These are phyloP conservation scores for Lactifluus echinatus DNA, from an alignment of 768 basidiomycete species.

Conservation along the genomic window DNA sequence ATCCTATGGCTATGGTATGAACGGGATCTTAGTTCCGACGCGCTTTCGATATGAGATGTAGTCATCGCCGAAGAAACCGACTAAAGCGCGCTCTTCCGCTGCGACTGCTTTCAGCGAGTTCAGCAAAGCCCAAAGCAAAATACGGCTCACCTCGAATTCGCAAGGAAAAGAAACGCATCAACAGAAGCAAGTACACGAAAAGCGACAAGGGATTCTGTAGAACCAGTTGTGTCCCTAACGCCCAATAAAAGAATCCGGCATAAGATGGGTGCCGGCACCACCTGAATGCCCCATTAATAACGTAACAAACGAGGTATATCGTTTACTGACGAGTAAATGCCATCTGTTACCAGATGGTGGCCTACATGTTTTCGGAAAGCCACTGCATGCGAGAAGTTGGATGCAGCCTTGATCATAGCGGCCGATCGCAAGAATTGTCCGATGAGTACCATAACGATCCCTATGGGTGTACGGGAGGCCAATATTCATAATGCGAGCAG, in stretches of 20 bases:
- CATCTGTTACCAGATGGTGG: slow-evolving; percentile 80
- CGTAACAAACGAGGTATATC: not conserved
- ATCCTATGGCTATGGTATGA: too few relatives aligned
- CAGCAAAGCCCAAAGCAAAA: not conserved
- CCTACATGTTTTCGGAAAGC: slow-evolving; percentile 61
- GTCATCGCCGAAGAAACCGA: slow-evolving; percentile 87
- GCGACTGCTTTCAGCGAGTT: not conserved
- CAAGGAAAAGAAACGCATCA: slow-evolving; percentile 82
- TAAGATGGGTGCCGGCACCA: slow-evolving; percentile 95
- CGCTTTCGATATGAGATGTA: slow-evolving; percentile 80
- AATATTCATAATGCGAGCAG: not conserved
- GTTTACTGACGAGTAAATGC: slow-evolving; percentile 71
- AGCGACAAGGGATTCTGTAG: slow-evolving; percentile 81
- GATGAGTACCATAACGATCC: slow-evolving; percentile 49
- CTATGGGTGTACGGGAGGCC: slow-evolving; percentile 37
- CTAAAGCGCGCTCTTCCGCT: slow-evolving; percentile 78
- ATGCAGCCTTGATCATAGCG: slow-evolving; percentile 95
- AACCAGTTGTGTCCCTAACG: slow-evolving; percentile 84
- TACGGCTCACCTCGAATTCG: slow-evolving; percentile 65
- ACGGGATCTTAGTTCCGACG: too few relatives aligned
- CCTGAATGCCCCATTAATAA: slow-evolving; percentile 30
- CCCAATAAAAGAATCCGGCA: slow-evolving; percentile 97
- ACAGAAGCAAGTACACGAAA: slow-evolving; percentile 49
- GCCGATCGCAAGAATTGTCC: slow-evolving; percentile 77
- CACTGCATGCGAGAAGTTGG: slow-evolving; percentile 88